Evolutionary conservation across 352 stramenopile species (phyloP).

Genomic region (Globisporangium emineosum): DNA sequence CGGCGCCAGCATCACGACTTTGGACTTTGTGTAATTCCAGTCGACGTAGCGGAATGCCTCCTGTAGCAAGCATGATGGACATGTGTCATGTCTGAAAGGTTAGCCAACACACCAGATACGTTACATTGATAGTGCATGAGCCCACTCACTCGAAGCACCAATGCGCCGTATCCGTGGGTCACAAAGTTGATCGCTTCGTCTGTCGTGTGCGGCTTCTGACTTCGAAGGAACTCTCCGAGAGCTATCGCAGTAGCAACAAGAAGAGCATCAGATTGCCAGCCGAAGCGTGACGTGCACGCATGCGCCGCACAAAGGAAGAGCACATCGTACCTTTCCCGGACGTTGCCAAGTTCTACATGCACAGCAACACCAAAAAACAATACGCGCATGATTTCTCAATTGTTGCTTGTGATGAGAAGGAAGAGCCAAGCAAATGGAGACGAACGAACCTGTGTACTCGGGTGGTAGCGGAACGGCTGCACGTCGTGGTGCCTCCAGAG

Average conservation of each 20-base stretch:
- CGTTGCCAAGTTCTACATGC: constrained; percentile 28
- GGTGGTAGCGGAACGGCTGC: constrained; percentile 47
- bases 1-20: constrained; percentile 70
- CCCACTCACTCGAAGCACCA: constrained; percentile 53
- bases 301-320: background rate
- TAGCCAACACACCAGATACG: background rate
- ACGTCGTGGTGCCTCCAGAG: constrained; percentile 34
- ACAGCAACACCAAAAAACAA: background rate
- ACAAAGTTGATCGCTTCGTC: constrained; percentile 67
- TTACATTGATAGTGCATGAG: background rate
- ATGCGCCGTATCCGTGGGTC: constrained; percentile 64
- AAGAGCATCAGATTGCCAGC: background rate
- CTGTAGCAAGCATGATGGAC: constrained; percentile 20
- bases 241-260: constrained; percentile 17
- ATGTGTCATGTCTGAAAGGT: too few relatives aligned
- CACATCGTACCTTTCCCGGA: constrained; percentile 34
- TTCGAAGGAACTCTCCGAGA: constrained; percentile 44
- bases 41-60: constrained; percentile 70
- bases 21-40: constrained; percentile 70
- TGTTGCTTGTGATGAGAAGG: background rate
- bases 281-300: constrained; percentile 3
- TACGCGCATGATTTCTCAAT: background rate
- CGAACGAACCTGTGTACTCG: constrained; percentile 34
- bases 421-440: background rate
- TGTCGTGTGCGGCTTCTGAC: constrained; percentile 56